These are phyloP conservation scores for Xylariales sp. DNA, from an alignment of 2,329 filamentous ascomycete genomes.

Conservation along the genomic window DNA sequence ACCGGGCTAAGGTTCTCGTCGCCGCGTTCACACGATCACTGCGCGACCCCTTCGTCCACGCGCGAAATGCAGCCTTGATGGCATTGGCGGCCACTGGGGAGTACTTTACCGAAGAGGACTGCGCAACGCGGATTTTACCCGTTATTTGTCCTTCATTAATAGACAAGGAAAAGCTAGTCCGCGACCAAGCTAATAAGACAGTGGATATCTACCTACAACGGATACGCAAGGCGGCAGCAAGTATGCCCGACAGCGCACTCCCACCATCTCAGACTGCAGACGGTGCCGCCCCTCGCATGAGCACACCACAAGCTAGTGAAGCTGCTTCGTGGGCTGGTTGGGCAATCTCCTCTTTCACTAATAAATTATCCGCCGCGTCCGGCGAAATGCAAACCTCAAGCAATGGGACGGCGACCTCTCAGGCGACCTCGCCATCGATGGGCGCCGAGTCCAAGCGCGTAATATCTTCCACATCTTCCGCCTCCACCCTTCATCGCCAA, in stretches of 20 bases:
- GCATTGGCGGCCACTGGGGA: constrained; percentile 88
- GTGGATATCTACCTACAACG: constrained; percentile 86
- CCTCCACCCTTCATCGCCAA: constrained; percentile 71
- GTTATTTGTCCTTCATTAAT: constrained; percentile 85
- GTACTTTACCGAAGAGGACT: constrained; percentile 89
- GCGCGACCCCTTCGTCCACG: constrained; percentile 94
- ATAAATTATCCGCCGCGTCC: constrained; percentile 85
- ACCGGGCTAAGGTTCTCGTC: constrained; percentile 88
- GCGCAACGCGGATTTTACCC: constrained; percentile 84
- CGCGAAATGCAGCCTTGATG: constrained; percentile 87
- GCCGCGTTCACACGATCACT: constrained; percentile 92
- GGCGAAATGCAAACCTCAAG: constrained; percentile 81
- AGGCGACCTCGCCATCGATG: constrained; percentile 53
- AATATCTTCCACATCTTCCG: constrained; percentile 59
- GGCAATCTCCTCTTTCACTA: constrained; percentile 98
- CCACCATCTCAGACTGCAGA: constrained; percentile 70
- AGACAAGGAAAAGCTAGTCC: constrained; percentile 94
- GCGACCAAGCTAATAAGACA: constrained; percentile 91
- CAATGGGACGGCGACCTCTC: constrained; percentile 56
- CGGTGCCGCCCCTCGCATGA: constrained; percentile 74
- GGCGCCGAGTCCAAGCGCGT: constrained; percentile 53
- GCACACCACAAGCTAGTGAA: constrained; percentile 73
- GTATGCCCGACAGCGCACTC: constrained; percentile 83
- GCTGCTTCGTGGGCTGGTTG: constrained; percentile 88
- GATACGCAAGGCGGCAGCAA: constrained; percentile 78